Base-by-base conservation (phyloP, 352 stramenopile species). In the Phytophthora aleatoria region DNA sequence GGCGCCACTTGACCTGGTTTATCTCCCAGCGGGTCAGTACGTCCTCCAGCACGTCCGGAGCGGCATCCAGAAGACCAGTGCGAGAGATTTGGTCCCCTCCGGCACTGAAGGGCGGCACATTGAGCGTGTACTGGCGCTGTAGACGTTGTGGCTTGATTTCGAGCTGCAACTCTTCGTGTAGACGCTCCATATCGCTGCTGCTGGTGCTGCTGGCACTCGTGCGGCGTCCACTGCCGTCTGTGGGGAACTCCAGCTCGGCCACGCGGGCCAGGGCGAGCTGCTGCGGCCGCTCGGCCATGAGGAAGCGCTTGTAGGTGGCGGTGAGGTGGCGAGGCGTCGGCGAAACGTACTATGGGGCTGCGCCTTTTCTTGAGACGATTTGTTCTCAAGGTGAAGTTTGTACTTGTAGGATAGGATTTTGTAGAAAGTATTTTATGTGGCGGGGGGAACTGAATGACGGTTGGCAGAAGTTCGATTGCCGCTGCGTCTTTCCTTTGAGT, bases 81-180 rank as follows among this genome's bases (percentile, higher is more conserved):
- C 54, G 64, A 3, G 55, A 61, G 38, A 64, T 68, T 5, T 47
- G 44, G n/a, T 51, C 52, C n/a, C 56, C 56, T n/a, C 47, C 57
- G 15, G 44, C 54, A 42, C 70, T 72, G 33, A 65, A 73, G 1
- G 81, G 78, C 3, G 73, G 71, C n/a, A 93, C 85, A 39, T 86
- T 93, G 53, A 95, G 67, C 42, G 84, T 95, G 59, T 89, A 91
- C 60, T 94, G 86, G 2, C 86, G 79, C 60, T 90, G 64, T 24
- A 94, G 58, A 16, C 85, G 83, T 43, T 85, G 77, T 7, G 86
- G 82, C 27, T 75, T 72, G 45, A 92, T 88, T 63, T 92, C 84
- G 15, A 90, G 73, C 33, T 73, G 69, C 24, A 92, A 69, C 55
- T 91, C 84, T 52, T 90, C 84, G 58, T 79, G 81, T 3, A 92